phyloP scores from a whole-genome alignment of 805 yeast genomes.

The Kodamaea kakaduensis region DNA sequence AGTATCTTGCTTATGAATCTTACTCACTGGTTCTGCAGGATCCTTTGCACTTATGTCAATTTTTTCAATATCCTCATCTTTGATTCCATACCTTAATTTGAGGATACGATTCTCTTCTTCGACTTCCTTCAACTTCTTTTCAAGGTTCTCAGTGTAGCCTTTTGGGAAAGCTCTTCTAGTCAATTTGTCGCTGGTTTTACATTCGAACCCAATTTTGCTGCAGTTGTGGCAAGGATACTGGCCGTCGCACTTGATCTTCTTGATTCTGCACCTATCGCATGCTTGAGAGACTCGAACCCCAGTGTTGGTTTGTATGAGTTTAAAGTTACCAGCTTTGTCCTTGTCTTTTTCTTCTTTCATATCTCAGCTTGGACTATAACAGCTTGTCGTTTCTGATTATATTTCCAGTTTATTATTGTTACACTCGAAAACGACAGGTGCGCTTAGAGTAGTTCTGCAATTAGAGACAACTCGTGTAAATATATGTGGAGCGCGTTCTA shows the following conservation, averaged over 20 bases:
- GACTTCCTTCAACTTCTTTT: conserved; percentile 53
- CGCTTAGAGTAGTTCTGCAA: no score
- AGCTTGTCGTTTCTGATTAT: no score
- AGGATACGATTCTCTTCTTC: conserved; percentile 52
- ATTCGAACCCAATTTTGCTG: conserved; percentile 57
- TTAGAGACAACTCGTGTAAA: no score
- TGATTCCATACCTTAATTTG: conserved; percentile 21
- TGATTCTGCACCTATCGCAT: conserved; percentile 74
- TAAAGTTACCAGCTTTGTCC: conserved; percentile 26
- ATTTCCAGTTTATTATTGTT: no score
- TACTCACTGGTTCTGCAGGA: no score
- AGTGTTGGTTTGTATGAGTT: conserved; percentile 34
- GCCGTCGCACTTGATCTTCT: conserved; percentile 76
- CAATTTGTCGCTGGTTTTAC: conserved; percentile 68
- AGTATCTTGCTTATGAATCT: no score
- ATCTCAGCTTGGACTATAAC: no score
- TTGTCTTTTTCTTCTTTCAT: conserved; percentile 13
- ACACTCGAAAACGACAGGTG: no score
- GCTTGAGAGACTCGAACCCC: conserved; percentile 68
- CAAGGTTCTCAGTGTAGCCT: conserved; percentile 76
- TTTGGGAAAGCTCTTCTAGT: conserved; percentile 77
- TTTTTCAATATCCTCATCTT: background rate
- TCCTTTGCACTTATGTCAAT: no score
- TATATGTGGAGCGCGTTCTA: background rate
- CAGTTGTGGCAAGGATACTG: conserved; percentile 69